These are phyloP conservation scores for Solanum raphanifolium DNA, from an alignment of 257 asterid species.

Conservation along the genomic window DNA sequence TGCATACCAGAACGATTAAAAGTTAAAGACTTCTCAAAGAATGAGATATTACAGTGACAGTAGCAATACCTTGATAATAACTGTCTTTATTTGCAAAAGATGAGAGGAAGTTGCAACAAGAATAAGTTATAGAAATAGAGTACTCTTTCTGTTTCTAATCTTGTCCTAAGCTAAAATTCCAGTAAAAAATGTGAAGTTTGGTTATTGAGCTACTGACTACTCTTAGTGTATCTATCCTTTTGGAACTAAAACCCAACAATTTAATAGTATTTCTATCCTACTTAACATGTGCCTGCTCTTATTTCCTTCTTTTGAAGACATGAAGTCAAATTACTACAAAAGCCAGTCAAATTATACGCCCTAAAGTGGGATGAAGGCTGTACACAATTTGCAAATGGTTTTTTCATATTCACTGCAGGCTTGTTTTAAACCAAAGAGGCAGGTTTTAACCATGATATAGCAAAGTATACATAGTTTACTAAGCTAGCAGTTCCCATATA, in stretches of 20 bases:
- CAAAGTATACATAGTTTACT: neutral
- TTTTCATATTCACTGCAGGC: neutral
- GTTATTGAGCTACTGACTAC: neutral
- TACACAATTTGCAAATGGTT: neutral
- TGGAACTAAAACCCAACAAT: neutral
- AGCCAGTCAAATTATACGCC: neutral
- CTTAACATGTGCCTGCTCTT: neutral
- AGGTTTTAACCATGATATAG: neutral
- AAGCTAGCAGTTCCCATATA: neutral
- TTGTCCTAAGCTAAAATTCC: neutral
- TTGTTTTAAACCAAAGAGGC: neutral
- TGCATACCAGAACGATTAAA: constrained; percentile 9
- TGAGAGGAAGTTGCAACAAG: neutral
- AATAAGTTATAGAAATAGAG: neutral
- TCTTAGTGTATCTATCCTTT: neutral
- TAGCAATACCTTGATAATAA: neutral
- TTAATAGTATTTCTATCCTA: neutral
- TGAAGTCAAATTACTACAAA: neutral
- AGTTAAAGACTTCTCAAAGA: neutral
- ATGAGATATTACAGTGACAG: neutral
- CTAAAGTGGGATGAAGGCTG: neutral
- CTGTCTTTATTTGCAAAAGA: neutral
- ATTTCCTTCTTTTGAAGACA: neutral
- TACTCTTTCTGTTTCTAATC: neutral
- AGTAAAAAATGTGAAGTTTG: neutral